Evolutionary conservation across 192 early-diverging fungal species (phyloP), one percentile per base, ranked within the genome.

Genomic region (Umbelopsis vinacea): DNA sequence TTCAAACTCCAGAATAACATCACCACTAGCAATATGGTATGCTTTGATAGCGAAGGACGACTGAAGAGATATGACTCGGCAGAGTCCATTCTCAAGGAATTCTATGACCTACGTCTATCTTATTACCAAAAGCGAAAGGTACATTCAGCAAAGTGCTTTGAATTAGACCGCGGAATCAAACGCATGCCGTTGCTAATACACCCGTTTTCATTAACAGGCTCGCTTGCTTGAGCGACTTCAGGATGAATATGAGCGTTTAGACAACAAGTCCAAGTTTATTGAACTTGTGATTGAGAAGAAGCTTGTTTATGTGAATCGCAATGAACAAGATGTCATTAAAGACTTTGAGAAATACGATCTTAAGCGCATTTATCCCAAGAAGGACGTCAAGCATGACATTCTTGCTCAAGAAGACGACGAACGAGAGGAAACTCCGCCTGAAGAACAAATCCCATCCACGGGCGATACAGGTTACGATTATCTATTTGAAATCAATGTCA

Each of bases 71-170:
- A 95, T 78, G 73, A 73, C 17, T 85, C 78, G 0, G 83, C 94
- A 4, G 89, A 93, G 69, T 89, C 93, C 29, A 94, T 99, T 46
- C 74, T 99, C 35, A 76, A 84, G 52, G 94, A 97, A 68, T 99
- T 97, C 78, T 99, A 92, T 76, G 83, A 90, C 15, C 80, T 98
- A 29, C 89, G 97, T 2, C 66, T 93, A 54, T 81, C 90, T 46
- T 95, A 88, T 79, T 99, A 99, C 78, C 83, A 90, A 54, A 91
- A 93, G 78, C 86, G 97, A 79, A 98, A 98, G 88, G 95, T 88
- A 63, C 9, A 50, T 1, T 15, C 48, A n/a, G 48, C n/a, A 50
- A 45, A n/a, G n/a, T 29, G 29, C 26, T 72, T 11, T 43, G 35
- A 75, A n/a, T 68, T 52, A 29, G 66, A 74, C 66, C 46, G 37